phyloP scores from a whole-genome alignment of 1,284 basidiomycete species.

The Tilletia indica region DNA sequence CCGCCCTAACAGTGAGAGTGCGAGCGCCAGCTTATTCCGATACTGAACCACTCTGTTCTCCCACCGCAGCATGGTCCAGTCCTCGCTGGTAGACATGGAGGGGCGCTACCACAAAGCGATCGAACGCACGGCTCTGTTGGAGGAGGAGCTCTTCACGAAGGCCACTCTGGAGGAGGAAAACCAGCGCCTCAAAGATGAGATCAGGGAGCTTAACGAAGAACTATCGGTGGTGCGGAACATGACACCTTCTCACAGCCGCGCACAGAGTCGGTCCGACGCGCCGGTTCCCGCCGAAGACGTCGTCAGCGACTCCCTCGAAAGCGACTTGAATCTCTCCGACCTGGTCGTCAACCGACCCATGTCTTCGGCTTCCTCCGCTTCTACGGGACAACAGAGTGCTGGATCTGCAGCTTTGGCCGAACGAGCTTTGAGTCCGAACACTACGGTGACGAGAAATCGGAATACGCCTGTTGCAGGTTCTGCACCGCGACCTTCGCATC shows the following conservation, averaged over 20 bases:
- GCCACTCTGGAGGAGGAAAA: constrained; percentile 84
- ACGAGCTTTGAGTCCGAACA: neutral
- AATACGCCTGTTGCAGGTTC: neutral
- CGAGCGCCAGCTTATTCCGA: constrained; percentile 7
- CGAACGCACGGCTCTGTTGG: constrained; percentile 93
- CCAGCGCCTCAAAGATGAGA: constrained; percentile 87
- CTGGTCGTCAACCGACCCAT: constrained; percentile 15
- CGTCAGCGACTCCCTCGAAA: neutral
- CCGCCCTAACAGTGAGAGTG: neutral
- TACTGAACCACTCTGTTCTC: constrained; percentile 25
- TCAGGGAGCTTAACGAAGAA: constrained; percentile 84
- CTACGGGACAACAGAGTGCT: neutral
- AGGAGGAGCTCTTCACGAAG: constrained; percentile 92
- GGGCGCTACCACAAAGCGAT: constrained; percentile 82
- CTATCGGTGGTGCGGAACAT: constrained; percentile 72
- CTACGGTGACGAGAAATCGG: neutral
- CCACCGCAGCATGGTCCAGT: constrained; percentile 69
- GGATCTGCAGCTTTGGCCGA: neutral
- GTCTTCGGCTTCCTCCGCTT: constrained; percentile 1
- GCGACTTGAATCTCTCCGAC: constrained; percentile 13
- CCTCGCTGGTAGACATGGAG: constrained; percentile 87
- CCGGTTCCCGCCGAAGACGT: constrained; percentile 29
- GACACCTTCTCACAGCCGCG: constrained; percentile 23
- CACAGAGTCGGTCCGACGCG: constrained; percentile 25
- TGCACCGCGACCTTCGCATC: neutral